These are phyloP conservation scores for Trypanosoma melophagium DNA, from an alignment of 208 protist genomes.

Conservation along the genomic window DNA sequence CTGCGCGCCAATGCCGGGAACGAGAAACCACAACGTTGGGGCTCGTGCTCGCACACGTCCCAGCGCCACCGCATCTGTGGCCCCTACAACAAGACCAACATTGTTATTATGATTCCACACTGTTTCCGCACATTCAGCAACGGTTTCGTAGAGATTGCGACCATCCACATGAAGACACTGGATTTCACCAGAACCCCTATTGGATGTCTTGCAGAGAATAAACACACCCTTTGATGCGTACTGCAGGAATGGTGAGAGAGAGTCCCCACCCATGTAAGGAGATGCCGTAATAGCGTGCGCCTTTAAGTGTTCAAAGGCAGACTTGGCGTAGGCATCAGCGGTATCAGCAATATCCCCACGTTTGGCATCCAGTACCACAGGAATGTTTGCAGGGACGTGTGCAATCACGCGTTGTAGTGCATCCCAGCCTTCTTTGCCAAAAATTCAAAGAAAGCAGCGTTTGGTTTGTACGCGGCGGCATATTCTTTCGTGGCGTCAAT, in stretches of 20 bases:
- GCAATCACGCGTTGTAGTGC: conserved; percentile 64
- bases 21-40: conserved; percentile 86
- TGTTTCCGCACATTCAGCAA: conserved; percentile 73
- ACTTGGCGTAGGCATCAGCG: conserved; percentile 81
- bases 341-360: conserved; percentile 88
- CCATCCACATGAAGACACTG: conserved; percentile 67
- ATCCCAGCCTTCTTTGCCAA: conserved; percentile 71
- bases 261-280: conserved; percentile 88
- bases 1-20: conserved; percentile 85
- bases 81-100: conserved; percentile 84
- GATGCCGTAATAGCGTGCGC: conserved; percentile 86
- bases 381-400: conserved; percentile 68
- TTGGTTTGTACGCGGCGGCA: conserved; percentile 88
- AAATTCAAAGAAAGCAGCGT: conserved; percentile 90
- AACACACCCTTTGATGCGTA: conserved; percentile 79
- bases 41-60: conserved; percentile 69
- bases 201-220: conserved; percentile 88
- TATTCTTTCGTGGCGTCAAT: conserved; percentile 81
- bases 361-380: conserved; percentile 87
- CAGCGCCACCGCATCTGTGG: conserved; percentile 79
- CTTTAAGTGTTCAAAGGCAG: conserved; percentile 75
- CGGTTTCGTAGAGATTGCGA: conserved; percentile 70
- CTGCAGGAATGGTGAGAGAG: conserved; percentile 75
- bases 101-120: conserved; percentile 78
- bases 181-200: conserved; percentile 86